Base-by-base conservation (phyloP, 345 rosid genomes). In the Theobroma cacao region DNA sequence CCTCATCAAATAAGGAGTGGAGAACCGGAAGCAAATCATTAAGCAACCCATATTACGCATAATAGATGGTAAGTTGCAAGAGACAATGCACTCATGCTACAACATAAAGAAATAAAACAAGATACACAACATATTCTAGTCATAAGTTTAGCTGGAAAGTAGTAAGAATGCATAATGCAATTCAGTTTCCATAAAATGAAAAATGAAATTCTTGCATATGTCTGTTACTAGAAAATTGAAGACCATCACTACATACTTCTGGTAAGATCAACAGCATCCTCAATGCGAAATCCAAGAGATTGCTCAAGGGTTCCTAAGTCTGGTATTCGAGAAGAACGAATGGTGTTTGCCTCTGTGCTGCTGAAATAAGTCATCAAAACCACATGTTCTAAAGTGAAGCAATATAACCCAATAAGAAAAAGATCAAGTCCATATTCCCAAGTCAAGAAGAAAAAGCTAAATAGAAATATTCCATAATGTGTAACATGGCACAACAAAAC, bases 251-350 rank as follows among this genome's bases (percentile, higher is more conserved):
- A 63, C 88, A 74, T 85, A 88, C 90, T 81, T 81, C 90, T 84
- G 79, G 86, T 73, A 63, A 87, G 88, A 75, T 87, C 89, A 83
- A 87, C 80, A 59, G 89, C 90, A 81, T 87, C 83, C 78, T 86
- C 89, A n/a, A 85, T 66, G 77, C 83, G 87, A 80, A 89, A 82
- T 62, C 87, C 90, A 75, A 87, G 82, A 58, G 87, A 83, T 68
- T 83, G 88, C 76, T 90, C 90, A 68, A 85, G 82, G 55, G 82
- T 67, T 20, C 87, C 85, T 68, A 90, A 84, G 69, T 81, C 89
- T 53, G 90, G 61, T 80, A 86, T 82, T 84, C 75, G 88, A 63
- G 89, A 78, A 82, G 87, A 68, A 50, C 69, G 86, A 70, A 71
- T 24, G 67, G 60, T 30, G 70, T 80, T 85, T 84, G 80, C 85